A percentile compares a stretch with the other conserved stretches of the same genome.
phyloP scores from a whole-genome alignment of 768 basidiomycete genomes.

The Cyclocybe aegerita region DNA sequence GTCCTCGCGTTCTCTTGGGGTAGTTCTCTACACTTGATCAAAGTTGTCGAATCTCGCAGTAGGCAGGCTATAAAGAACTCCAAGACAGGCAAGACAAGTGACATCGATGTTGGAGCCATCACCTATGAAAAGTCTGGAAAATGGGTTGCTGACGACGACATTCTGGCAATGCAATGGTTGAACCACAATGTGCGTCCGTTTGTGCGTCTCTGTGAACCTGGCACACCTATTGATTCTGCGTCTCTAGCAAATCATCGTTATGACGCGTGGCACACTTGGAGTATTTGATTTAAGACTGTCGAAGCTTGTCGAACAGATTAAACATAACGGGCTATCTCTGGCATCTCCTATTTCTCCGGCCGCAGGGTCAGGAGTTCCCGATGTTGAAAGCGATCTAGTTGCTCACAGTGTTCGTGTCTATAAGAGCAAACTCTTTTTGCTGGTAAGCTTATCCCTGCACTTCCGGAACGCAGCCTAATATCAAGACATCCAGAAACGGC shows the following conservation, averaged over 20 bases:
- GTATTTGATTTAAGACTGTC: conserved; percentile 66
- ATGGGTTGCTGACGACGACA: conserved; percentile 61
- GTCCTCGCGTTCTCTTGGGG: conserved; percentile 89
- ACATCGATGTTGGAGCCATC: conserved; percentile 64
- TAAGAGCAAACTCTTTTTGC: conserved; percentile 87
- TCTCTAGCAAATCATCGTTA: conserved; percentile 63
- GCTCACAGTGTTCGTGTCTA: conserved; percentile 76
- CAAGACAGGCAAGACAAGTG: conserved; percentile 58
- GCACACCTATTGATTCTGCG: conserved; percentile 6
- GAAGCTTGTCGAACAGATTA: conserved; percentile 60
- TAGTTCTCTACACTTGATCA: conserved; percentile 58
- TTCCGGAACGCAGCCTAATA: conserved; percentile 2
- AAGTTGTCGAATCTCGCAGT: conserved; percentile 58
- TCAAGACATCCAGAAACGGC: conserved; percentile 47
- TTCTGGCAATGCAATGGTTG: conserved; percentile 84
- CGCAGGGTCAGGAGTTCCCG: conserved; percentile 27
- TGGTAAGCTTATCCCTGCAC: conserved; percentile 53
- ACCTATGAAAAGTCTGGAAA: conserved; percentile 58
- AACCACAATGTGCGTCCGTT: conserved; percentile 76
- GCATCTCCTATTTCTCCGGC: conserved; percentile 39
- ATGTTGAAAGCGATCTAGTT: conserved; percentile 44
- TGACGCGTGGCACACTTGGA: conserved; percentile 57
- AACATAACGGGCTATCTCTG: conserved; percentile 56
- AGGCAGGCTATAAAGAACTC: conserved; percentile 49
- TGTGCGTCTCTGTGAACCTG: neutral